These are phyloP conservation scores for Boeremia lycopersici DNA, from an alignment of 2,329 filamentous ascomycete genomes.

Conservation along the genomic window DNA sequence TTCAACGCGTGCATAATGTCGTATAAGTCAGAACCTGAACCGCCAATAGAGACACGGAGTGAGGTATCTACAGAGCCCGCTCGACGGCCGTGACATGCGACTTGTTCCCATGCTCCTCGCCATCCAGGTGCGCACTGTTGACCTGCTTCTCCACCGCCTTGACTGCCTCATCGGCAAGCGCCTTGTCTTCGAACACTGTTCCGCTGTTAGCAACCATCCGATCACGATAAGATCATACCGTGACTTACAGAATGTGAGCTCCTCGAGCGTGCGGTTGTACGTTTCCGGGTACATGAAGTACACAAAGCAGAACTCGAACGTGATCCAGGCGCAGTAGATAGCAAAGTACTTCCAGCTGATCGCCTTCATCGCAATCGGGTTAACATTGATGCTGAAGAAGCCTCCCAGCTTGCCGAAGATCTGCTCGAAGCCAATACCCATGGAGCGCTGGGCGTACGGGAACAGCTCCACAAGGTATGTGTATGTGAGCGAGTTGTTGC, in stretches of 20 bases:
- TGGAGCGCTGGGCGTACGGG: constrained; percentile 63
- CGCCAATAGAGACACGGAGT: neutral
- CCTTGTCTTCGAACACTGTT: constrained; percentile 46
- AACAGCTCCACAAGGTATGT: constrained; percentile 66
- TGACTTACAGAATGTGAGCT: constrained; percentile 59
- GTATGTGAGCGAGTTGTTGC: constrained; percentile 70
- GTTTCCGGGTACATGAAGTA: constrained; percentile 69
- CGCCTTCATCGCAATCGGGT: constrained; percentile 63
- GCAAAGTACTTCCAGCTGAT: constrained; percentile 63
- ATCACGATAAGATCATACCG: rapidly evolving
- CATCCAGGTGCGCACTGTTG: constrained; percentile 26
- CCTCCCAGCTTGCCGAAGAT: constrained; percentile 58
- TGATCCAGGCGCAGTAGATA: constrained; percentile 62
- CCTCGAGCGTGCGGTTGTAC: constrained; percentile 61
- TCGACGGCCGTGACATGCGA: constrained; percentile 25
- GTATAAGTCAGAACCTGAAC: too few species aligned
- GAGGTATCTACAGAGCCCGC: constrained; percentile 17
- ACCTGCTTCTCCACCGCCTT: constrained; percentile 45
- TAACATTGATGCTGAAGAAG: constrained; percentile 58
- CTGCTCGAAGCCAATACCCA: constrained; percentile 64
- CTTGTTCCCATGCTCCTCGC: constrained; percentile 27
- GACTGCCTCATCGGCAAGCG: constrained; percentile 39
- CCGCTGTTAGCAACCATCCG: constrained; percentile 10
- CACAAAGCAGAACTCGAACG: constrained; percentile 59
- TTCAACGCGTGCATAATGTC: neutral